Conservation (phyloP, 768 basidiomycete species). For the Leccinum incarnatum region DNA sequence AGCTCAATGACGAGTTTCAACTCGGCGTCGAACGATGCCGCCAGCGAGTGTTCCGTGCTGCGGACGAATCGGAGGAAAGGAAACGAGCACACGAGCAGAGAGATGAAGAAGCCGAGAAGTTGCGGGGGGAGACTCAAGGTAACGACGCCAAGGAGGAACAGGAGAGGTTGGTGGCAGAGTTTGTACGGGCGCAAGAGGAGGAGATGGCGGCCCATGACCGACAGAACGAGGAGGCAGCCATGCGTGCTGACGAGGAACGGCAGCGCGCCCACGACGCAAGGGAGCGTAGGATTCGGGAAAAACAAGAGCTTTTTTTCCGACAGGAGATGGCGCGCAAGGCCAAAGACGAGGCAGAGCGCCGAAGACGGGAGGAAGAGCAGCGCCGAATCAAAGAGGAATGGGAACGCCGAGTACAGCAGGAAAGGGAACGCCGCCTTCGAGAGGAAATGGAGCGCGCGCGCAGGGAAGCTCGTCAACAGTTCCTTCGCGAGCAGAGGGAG, state of each 20-base stretch:
- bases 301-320: constrained; percentile 17
- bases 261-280: constrained; percentile 19
- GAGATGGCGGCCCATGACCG: constrained; percentile 1
- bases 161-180: constrained; percentile 22
- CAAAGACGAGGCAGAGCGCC: constrained; percentile 16
- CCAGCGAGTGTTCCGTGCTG: constrained; percentile 23
- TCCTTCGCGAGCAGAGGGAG: background rate
- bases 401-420: constrained; percentile 13
- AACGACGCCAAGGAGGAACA: constrained; percentile 15
- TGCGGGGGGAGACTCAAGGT: constrained; percentile 14
- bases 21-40: constrained; percentile 23
- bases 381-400: constrained; percentile 2
- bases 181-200: constrained; percentile 10
- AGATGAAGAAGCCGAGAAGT: constrained; percentile 21
- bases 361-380: background rate
- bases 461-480: background rate
- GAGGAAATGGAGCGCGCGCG: constrained; percentile 7
- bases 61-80: constrained; percentile 10
- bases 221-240: constrained; percentile 12
- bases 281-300: constrained; percentile 24
- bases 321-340: constrained; percentile 6
- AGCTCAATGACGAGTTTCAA: constrained; percentile 8
- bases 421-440: background rate
- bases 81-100: constrained; percentile 14
- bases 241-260: constrained; percentile 14